Evolutionary conservation across 257 asterid genomes (phyloP).

Genomic region (Forsythia suspensa): DNA sequence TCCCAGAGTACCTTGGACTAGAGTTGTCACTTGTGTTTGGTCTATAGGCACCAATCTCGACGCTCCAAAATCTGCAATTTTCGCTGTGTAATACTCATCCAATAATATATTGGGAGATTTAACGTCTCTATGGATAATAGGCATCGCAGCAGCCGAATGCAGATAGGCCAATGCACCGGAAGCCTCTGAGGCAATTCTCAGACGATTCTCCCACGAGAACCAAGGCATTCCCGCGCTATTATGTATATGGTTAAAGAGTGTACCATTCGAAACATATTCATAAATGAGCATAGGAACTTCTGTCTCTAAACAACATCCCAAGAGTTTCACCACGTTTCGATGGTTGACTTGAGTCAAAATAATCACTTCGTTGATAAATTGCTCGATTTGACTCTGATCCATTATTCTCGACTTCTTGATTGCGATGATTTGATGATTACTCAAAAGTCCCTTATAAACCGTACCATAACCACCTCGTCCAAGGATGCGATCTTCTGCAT

Average conservation of each 20-base stretch:
- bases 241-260: conserved; percentile 50
- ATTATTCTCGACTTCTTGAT: conserved; percentile 49
- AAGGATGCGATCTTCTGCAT: conserved; percentile 47
- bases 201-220: conserved; percentile 54
- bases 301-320: conserved; percentile 65
- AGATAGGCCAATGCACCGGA: conserved; percentile 60
- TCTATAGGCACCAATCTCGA: conserved; percentile 55
- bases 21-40: conserved; percentile 50
- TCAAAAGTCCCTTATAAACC: conserved; percentile 54
- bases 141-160: conserved; percentile 56
- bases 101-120: conserved; percentile 56
- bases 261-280: conserved; percentile 42
- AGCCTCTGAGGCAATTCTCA: conserved; percentile 48
- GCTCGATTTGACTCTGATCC: conserved; percentile 55
- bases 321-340: conserved; percentile 53
- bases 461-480: conserved; percentile 62
- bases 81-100: conserved; percentile 39
- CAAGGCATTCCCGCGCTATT: conserved; percentile 32
- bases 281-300: conserved; percentile 55
- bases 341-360: conserved; percentile 62
- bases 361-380: conserved; percentile 65
- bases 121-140: conserved; percentile 58
- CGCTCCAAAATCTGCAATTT: conserved; percentile 62
- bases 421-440: conserved; percentile 42
- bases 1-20: conserved; percentile 62